Evolutionary conservation across 352 stramenopile species (phyloP).

Genomic region (Phytophthora ramorum): DNA sequence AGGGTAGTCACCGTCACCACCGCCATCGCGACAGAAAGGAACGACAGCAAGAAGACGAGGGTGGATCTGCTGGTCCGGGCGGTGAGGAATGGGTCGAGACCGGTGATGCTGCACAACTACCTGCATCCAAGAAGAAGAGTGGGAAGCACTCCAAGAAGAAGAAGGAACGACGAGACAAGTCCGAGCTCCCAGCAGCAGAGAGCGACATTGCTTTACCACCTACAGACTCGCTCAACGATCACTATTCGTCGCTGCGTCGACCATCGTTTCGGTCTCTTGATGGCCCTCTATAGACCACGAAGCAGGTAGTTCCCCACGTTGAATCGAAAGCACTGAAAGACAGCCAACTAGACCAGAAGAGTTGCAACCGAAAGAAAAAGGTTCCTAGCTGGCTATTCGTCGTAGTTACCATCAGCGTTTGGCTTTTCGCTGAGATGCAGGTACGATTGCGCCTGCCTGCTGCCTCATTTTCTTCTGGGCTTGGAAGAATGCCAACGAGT

Average conservation of each 20-base stretch:
- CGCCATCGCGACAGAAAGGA: slow-evolving; percentile 40
- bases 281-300: slow-evolving; percentile 22
- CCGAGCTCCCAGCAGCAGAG: slow-evolving; percentile 11
- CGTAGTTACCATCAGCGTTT: slow-evolving; percentile 22
- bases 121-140: slow-evolving; percentile 45
- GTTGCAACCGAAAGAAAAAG: neutral
- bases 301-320: neutral
- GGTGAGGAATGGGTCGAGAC: slow-evolving; percentile 25
- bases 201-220: slow-evolving; percentile 6
- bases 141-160: slow-evolving; percentile 67
- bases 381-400: neutral
- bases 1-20: slow-evolving; percentile 35
- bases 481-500: slow-evolving; percentile 94
- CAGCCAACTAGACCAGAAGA: neutral
- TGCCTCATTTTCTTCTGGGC: slow-evolving; percentile 89
- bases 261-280: slow-evolving; percentile 27
- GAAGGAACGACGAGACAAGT: slow-evolving; percentile 53
- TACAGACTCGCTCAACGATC: slow-evolving; percentile 18
- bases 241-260: slow-evolving; percentile 30
- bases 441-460: slow-evolving; percentile 25
- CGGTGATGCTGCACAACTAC: neutral
- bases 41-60: slow-evolving; percentile 40
- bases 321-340: slow-evolving; percentile 9
- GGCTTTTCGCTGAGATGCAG: slow-evolving; percentile 35
- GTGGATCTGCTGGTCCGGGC: slow-evolving; percentile 1